Evolutionary conservation across 345 rosid species (phyloP), one percentile per base, ranked within the genome.

Genomic region (Reutealis trisperma): DNA sequence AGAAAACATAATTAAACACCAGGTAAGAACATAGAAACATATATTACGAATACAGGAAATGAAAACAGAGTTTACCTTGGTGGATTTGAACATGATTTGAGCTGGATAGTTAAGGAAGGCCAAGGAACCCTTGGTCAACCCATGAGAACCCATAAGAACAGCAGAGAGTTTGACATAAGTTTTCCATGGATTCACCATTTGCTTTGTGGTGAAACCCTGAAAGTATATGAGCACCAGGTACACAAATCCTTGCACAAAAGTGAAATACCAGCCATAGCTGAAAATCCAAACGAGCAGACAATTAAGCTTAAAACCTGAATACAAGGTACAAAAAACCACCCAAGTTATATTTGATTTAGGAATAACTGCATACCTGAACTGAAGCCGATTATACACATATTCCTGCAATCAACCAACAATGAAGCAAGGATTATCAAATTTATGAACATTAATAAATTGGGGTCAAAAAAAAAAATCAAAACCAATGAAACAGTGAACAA

Each of bases 191-290:
- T 96, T 96, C 83, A 92, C 97, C 78, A 93, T 96, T 60, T 96
- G 94, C 83, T 90, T 92, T 24, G 91, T 82, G 73, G 92, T 89
- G 89, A 93, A 96, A 47, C 99, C 99, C 87, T 91, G 98, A 64
- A 96, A 85, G 83, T 93, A 93, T 77, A 96, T 92, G 21, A 96
- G 91, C 18, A 81, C 65, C 78, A 96, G 83, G 87, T 96, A 96
- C 42, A 96, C 99, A 78, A 96, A 93, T 81, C 99, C 99, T 89
- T 96, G 99, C 49, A 96, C 85, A 80, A 96, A 96, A 11, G 98
- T 96, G 89, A 96, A 96, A 77, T 96, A 93, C 99, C 99, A 96
- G 15, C 98, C 98, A 80, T 93, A 96, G 93, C 99, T 96, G 90
- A 54, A 83, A 82, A 74, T 44, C 37, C 51, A 16, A 79, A 63